Evolutionary conservation across 1,284 basidiomycete species (phyloP), one percentile per base, ranked within the genome.

Genomic region (Testicularia cyperi): DNA sequence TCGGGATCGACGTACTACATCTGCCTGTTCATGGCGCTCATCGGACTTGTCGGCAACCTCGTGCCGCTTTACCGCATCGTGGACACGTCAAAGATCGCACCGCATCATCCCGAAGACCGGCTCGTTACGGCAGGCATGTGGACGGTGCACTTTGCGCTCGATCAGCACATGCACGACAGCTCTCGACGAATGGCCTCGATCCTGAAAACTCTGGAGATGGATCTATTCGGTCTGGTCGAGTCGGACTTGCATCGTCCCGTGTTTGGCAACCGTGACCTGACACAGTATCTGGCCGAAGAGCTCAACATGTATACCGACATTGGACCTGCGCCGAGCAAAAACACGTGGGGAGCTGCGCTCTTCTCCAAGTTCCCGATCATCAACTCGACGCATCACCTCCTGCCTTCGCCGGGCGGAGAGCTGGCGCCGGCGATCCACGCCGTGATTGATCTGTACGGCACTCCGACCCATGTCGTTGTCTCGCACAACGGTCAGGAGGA

Each of bases 401-500:
- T 95, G 19, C 91, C 92, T 0, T 92, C 90, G 1, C 92, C 92
- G 5, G 44, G 75, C 24, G 79, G 72, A 13, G 92, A 96, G 77
- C 84, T 96, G 14, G 92, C 92, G 0, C 92, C 92, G 0, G 73
- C 70, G 22, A 71, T 74, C 42, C 87, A 88, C 72, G 92, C 92
- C 1, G 84, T 89, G 6, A 80, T 96, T 13, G 87, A 94, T 55
- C 81, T 92, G 5, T 88, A 86, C 65, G 90, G 90, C 0, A 86
- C 85, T 1, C 81, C 83, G 38, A 84, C 94, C 18, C 86, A 87
- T 13, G 88, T 92, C 0, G 80, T 94, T 16, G 87, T 94, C 1
- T 84, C 88, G 0, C 92, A 96, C 71, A 95, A 96, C 71, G 92
- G 92, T 2, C 92, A 96, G 82, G 72, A 94, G 81, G 88, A 94